Percentiles rank a stretch among this genome's conserved stretches.
These are phyloP conservation scores for Amoebophrya sp. DNA, from an alignment of 169 alveolate species.

Conservation along the genomic window DNA sequence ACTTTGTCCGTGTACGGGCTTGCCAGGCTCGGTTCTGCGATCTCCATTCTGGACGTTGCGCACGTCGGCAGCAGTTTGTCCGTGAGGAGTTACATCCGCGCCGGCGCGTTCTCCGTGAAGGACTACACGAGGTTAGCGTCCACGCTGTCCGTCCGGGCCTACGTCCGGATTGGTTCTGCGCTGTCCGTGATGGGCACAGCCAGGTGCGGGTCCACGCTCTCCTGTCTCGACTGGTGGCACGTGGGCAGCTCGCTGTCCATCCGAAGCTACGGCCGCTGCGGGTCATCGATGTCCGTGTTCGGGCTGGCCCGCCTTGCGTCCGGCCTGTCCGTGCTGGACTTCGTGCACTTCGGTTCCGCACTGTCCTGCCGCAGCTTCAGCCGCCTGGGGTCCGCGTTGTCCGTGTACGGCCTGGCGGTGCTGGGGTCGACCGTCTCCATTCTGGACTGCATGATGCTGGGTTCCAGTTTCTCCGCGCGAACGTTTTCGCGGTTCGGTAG, in stretches of 20 bases:
- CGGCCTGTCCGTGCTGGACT: constrained; percentile 37
- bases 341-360: constrained; percentile 41
- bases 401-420: constrained; percentile 37
- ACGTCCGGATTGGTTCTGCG: neutral
- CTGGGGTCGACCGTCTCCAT: constrained; percentile 22
- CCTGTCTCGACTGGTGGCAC: neutral
- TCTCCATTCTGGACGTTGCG: constrained; percentile 36
- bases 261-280: constrained; percentile 22
- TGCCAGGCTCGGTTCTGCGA: constrained; percentile 23
- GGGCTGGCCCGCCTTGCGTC: constrained; percentile 41
- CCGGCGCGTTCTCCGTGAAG: constrained; percentile 17
- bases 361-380: constrained; percentile 35
- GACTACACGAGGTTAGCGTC: neutral
- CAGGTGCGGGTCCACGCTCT: constrained; percentile 5
- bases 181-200: constrained; percentile 16
- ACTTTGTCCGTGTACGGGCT: constrained; percentile 24
- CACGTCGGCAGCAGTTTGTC: constrained; percentile 26
- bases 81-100: neutral
- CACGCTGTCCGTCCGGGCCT: neutral
- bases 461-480: neutral
- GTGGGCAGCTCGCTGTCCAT: neutral
- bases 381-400: constrained; percentile 27
- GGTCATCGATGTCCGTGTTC: constrained; percentile 28
- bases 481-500: constrained; percentile 38
- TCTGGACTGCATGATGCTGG: constrained; percentile 38